Percentiles rank a stretch among this genome's conserved stretches.
Conservation (phyloP, 257 asterid genomes). For the Handroanthus guayacan region DNA sequence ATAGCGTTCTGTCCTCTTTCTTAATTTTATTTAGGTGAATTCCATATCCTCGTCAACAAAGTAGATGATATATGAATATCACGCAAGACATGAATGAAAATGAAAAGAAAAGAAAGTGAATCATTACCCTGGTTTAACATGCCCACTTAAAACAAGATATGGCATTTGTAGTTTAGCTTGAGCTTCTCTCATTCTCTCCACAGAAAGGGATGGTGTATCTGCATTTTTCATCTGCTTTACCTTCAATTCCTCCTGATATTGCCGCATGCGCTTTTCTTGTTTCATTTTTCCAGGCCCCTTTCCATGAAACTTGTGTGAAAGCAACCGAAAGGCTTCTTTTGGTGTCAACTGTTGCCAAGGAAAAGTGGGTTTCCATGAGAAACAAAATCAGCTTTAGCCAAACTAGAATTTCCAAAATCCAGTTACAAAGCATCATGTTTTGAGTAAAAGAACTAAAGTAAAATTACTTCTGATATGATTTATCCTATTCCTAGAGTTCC, state of each 20-base stretch:
- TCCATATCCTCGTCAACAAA: conserved; percentile 13
- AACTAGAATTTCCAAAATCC: background rate
- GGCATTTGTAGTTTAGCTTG: conserved; percentile 75
- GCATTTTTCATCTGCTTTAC: conserved; percentile 92
- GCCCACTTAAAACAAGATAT: conserved; percentile 83
- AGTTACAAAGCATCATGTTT: background rate
- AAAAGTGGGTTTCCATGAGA: conserved; percentile 27
- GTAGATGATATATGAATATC: background rate
- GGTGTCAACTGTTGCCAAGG: conserved; percentile 79
- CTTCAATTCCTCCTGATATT: conserved; percentile 89
- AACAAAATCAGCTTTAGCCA: conserved; percentile 14
- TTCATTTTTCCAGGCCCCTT: conserved; percentile 98
- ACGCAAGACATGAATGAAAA: conserved; percentile 21
- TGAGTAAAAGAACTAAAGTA: background rate
- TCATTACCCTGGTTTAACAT: conserved; percentile 89
- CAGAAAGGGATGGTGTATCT: conserved; percentile 92
- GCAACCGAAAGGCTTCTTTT: conserved; percentile 85
- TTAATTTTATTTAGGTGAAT: background rate
- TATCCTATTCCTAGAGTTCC: conserved; percentile 8
- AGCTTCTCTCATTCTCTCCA: conserved; percentile 92
- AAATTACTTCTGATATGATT: background rate
- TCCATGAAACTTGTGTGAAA: conserved; percentile 97
- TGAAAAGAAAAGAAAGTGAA: conserved; percentile 21
- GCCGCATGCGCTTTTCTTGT: conserved; percentile 91
- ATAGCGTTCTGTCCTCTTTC: background rate